Evolutionary conservation across 2,329 filamentous ascomycete genomes (phyloP).

Genomic region (Purpureocillium lavendulum): DNA sequence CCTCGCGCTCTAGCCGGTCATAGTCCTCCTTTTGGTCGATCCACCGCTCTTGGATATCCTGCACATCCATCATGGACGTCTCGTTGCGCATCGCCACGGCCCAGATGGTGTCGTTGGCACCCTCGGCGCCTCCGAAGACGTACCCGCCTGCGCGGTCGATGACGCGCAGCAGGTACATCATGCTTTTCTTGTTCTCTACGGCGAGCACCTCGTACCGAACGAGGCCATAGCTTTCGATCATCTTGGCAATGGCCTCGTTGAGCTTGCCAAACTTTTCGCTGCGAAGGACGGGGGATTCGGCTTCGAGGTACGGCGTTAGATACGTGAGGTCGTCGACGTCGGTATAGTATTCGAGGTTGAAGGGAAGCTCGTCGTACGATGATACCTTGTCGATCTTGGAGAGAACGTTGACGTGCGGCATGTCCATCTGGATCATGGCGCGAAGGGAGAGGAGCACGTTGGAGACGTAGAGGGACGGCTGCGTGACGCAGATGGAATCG

Average conservation of each 20-base stretch:
- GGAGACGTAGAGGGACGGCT: constrained; percentile 90
- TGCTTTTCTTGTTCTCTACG: constrained; percentile 93
- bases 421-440: constrained; percentile 97
- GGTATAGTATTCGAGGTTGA: constrained; percentile 96
- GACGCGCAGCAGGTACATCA: constrained; percentile 83
- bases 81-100: constrained; percentile 83
- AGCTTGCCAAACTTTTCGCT: constrained; percentile 73
- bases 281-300: constrained; percentile 62
- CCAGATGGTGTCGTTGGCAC: constrained; percentile 95
- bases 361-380: constrained; percentile 77
- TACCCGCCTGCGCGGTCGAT: constrained; percentile 92
- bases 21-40: constrained; percentile 82
- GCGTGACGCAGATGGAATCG: constrained; percentile 86
- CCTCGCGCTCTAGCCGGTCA: constrained; percentile 68
- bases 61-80: constrained; percentile 66
- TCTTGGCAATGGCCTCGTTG: constrained; percentile 76
- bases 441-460: constrained; percentile 87
- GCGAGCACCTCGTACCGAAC: constrained; percentile 90
- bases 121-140: constrained; percentile 82
- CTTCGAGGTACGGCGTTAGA: constrained; percentile 70
- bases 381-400: constrained; percentile 95
- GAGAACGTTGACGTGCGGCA: constrained; percentile 90
- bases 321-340: constrained; percentile 91
- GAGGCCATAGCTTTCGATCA: constrained; percentile 84
- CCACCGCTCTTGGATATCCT: constrained; percentile 94